Evolutionary conservation across 495 filamentous ascomycete species (phyloP), one percentile per base, ranked within the genome.

Genomic region (Thermochaetoides thermophila): DNA sequence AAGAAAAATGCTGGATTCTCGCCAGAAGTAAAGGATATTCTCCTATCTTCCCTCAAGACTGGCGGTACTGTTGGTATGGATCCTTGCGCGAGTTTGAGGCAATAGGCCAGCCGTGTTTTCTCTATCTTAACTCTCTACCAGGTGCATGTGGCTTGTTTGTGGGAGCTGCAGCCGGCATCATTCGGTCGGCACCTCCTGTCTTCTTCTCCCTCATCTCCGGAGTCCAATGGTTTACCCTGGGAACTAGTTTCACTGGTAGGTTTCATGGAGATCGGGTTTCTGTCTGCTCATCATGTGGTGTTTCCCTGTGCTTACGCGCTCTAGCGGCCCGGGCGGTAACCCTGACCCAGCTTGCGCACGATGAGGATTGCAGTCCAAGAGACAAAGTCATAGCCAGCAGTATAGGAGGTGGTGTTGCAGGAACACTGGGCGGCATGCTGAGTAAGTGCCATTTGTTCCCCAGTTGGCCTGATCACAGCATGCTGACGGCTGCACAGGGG

Each of bases 201-300:
- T 53, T 92, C 4, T 89, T 85, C 57, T 74, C 83, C 4, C 28
- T 76, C 22, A 69, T 74, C 34, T 72, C 75, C 18, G 78, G 81
- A 22, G 59, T 80, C 25, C 84, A 93, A 57, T 93, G 79, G 69
- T 81, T 78, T 57, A 58, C 65, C 24, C 68, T 91, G 27, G 83
- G 84, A 18, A 70, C 66, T 27, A 76, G 73, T 12, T 97, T 77
- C 52, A 82, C 71, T 64, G 79, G 81, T 91, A 48, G 39, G 39
- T 13, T 13, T 19, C 11, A 24, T 21, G 7, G 1, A n/a, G 11
- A 10, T 20, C 16, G 26, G 2, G 20, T 14, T 24, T 11, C 7
- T 29, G 2, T 32, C 5, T 19, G 5, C 4, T 12, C 38, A n/a
- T n/a, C n/a, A n/a, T n/a, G n/a, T n/a, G n/a, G n/a, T n/a, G n/a